A percentile compares a stretch with the other conserved stretches of the same genome.
Evolutionary conservation across 805 yeast genomes (phyloP).

Genomic region (Schwanniomyces yamadae): DNA sequence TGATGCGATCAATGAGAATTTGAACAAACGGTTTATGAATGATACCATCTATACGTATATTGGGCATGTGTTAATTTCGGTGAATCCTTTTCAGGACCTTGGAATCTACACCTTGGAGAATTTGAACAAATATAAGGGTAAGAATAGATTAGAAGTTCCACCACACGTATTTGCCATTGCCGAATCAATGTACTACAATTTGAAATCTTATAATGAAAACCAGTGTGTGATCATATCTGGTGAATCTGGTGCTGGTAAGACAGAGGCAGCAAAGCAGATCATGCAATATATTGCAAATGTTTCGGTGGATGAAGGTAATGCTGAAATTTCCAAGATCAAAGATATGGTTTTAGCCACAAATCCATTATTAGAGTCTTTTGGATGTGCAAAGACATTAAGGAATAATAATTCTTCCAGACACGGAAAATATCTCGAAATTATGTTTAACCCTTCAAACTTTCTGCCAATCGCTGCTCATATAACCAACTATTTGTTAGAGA

Average conservation of each 20-base stretch:
- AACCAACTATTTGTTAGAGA: slow-evolving; percentile 90
- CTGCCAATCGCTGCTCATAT: slow-evolving; percentile 96
- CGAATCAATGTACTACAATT: slow-evolving; percentile 91
- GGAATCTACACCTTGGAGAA: slow-evolving; percentile 89
- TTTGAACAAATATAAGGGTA: slow-evolving; percentile 77
- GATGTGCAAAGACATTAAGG: slow-evolving; percentile 89
- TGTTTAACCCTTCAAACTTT: slow-evolving; percentile 66
- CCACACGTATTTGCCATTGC: slow-evolving; percentile 99
- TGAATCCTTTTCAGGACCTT: slow-evolving; percentile 92
- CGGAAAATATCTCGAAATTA: slow-evolving; percentile 90
- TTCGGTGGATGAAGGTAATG: slow-evolving; percentile 60
- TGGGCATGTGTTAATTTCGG: slow-evolving; percentile 92
- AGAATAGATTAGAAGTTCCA: slow-evolving; percentile 92
- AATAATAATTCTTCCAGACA: slow-evolving; percentile 89
- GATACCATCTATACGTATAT: slow-evolving; percentile 90
- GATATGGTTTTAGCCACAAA: slow-evolving; percentile 98
- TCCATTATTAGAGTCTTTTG: slow-evolving; percentile 86
- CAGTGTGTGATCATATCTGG: slow-evolving; percentile 98
- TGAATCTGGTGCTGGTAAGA: slow-evolving; percentile 97
- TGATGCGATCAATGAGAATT: slow-evolving; percentile 87
- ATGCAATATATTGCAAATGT: slow-evolving; percentile 96
- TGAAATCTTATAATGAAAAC: slow-evolving; percentile 90
- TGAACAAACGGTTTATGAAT: slow-evolving; percentile 84
- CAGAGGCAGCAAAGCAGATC: slow-evolving; percentile 96
- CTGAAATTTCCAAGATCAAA: slow-evolving; percentile 80